Conservation (phyloP, 2,329 filamentous ascomycete genomes). For the Ploettnerulaceae sp. region DNA sequence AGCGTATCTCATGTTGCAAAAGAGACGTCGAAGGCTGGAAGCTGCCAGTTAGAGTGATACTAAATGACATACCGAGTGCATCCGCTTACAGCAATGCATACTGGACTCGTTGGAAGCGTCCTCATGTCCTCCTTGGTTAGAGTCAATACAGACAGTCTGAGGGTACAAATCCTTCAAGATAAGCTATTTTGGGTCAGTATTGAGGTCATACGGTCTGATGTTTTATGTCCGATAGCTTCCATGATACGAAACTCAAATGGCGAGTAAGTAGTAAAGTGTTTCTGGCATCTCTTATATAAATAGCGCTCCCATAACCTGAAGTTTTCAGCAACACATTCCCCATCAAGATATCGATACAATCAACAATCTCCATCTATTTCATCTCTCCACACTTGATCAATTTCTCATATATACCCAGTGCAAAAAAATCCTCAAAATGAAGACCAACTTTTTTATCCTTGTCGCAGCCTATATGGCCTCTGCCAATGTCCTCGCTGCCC, state of each 20-base stretch:
- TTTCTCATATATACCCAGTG: neutral
- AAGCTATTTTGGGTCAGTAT: neutral
- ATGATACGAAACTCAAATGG: neutral
- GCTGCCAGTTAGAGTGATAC: neutral
- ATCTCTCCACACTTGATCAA: neutral
- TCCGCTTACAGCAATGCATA: neutral
- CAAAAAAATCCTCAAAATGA: slow-evolving; percentile 2
- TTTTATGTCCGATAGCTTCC: neutral
- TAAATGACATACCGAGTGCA: neutral
- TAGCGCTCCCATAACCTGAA: too few species aligned
- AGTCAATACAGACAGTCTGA: neutral
- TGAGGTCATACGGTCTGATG: neutral
- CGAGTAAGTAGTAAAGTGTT: too few species aligned
- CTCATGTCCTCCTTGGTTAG: neutral
- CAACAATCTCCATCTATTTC: neutral
- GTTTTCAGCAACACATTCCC: neutral
- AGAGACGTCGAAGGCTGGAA: neutral
- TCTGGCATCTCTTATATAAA: too few species aligned
- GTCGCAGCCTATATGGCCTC: neutral
- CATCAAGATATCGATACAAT: neutral
- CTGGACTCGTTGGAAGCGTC: neutral
- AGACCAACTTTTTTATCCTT: slow-evolving; percentile 5
- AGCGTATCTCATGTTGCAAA: neutral
- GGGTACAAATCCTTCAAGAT: neutral
- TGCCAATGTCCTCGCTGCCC: slow-evolving; percentile 2